Evolutionary conservation across 805 yeast species (phyloP).

Genomic region (Yarrowia osloensis): DNA sequence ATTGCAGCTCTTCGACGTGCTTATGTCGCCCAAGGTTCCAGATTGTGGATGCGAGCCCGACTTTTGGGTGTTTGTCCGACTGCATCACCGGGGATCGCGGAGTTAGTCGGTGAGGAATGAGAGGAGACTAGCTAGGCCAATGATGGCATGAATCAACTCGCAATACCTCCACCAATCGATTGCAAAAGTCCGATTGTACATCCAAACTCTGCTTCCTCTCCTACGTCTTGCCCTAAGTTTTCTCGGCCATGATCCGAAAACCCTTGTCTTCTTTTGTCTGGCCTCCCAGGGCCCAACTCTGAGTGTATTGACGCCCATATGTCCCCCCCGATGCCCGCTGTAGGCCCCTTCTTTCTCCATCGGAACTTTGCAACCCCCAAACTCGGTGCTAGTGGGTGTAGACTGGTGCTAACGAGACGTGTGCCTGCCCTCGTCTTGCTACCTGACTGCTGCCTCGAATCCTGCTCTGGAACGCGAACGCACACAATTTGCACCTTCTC

Average conservation of each 20-base stretch:
- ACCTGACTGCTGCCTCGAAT: no score
- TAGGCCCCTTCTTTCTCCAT: not conserved
- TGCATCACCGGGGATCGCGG: not conserved
- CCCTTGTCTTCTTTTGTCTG: not conserved
- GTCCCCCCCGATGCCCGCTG: not conserved
- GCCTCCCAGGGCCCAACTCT: not conserved
- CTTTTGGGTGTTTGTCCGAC: not conserved
- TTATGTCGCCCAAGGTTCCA: not conserved
- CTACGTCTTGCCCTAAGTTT: not conserved
- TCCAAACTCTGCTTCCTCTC: not conserved
- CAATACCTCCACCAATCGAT: not conserved
- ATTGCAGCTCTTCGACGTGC: not conserved
- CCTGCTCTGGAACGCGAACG: no score
- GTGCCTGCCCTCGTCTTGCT: no score
- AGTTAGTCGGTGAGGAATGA: not conserved
- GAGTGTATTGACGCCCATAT: not conserved
- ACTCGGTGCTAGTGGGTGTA: not conserved
- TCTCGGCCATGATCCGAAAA: not conserved
- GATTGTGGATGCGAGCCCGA: not conserved
- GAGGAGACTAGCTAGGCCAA: no score
- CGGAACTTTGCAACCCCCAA: not conserved
- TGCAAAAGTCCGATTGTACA: not conserved
- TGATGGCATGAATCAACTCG: not conserved
- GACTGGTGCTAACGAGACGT: no score
- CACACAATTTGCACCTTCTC: not conserved